Percentiles rank a stretch among this genome's conserved stretches.
These are phyloP conservation scores for Sporothrix brunneoviolacea DNA, from an alignment of 2,329 filamentous ascomycete species.

Conservation along the genomic window DNA sequence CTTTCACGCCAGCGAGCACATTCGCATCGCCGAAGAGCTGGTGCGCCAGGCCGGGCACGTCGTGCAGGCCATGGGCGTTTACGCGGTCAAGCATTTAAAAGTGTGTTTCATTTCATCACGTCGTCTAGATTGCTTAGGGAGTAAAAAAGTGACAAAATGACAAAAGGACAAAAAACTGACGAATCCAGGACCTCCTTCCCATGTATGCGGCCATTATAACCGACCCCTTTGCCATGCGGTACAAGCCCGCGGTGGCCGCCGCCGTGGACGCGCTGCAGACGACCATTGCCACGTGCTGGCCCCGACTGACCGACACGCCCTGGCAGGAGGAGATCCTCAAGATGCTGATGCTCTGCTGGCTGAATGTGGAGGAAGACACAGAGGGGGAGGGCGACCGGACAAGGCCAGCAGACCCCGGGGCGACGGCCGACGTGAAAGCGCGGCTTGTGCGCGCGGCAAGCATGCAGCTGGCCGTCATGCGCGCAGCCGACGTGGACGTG, in stretches of 20 bases:
- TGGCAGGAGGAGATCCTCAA: conserved; percentile 60
- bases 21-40: conserved; percentile 50
- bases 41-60: conserved; percentile 43
- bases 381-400: conserved; percentile 16
- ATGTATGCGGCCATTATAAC: conserved; percentile 58
- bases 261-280: conserved; percentile 48
- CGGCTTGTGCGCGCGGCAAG: conserved; percentile 29
- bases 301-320: conserved; percentile 47
- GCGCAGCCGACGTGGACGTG: conserved; percentile 22
- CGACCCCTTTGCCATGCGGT: conserved; percentile 58
- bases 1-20: conserved; percentile 52
- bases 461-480: conserved; percentile 30
- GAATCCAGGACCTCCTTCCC: conserved; percentile 58
- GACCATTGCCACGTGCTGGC: conserved; percentile 61
- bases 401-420: conserved; percentile 4
- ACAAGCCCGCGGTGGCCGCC: conserved; percentile 46
- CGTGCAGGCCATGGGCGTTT: conserved; percentile 52
- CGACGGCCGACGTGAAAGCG: conserved; percentile 25
- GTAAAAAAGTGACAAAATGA: background rate
- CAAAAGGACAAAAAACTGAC: no score
- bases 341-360: conserved; percentile 56
- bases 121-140: no score
- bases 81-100: conserved; percentile 61
- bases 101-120: conserved; percentile 30
- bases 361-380: conserved; percentile 42